Evolutionary conservation across 192 early-diverging fungal species (phyloP), one percentile per base, ranked within the genome.

Genomic region (Jimgerdemannia lactiflua): DNA sequence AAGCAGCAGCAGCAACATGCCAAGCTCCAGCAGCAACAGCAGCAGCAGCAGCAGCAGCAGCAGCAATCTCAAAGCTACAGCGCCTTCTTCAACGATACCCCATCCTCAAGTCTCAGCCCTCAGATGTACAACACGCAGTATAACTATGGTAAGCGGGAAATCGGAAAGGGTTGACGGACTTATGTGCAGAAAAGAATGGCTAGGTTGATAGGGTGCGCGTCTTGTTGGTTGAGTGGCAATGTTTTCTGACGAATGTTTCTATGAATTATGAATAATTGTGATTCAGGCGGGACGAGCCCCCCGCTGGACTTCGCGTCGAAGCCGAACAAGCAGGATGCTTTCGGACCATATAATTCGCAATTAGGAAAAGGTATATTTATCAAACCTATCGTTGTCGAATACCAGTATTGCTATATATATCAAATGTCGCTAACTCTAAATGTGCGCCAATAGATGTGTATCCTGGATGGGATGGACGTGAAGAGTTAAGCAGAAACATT

Each of bases 1-100:
- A 86, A 90, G 59, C 67, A 86, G 39, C 88, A 89, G 71, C 86
- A 87, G 41, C 70, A 85, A 59, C 81, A 87, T 42, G 73, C 78
- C 43, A 75, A 79, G 39, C 76, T 71, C 64, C 75, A 65, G 59
- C 82, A 76, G 54, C 67, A 71, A 18, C 49, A 43, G 1, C 71
- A 67, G 9, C 75, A 74, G 14, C 71, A 75, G 43, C 71, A 76
- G 40, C 74, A 81, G 6, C 54, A 54, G 11, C 77, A 65, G 42
- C 78, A 71, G 43, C 49, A 70, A 20, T 54, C 43, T n/a, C 73
- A 42, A 54, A 4, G 42, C 14, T 70, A 67, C 80, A 79, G 54
- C 79, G 71, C 0, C 75, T 65, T 18, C 68, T 75, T 43, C 71
- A 71, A 39, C 44, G 75, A 44, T 71, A 81, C 6, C 64, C 72